Evolutionary conservation across 306 rosid genomes (phyloP).

Genomic region (Prunus dulcis): DNA sequence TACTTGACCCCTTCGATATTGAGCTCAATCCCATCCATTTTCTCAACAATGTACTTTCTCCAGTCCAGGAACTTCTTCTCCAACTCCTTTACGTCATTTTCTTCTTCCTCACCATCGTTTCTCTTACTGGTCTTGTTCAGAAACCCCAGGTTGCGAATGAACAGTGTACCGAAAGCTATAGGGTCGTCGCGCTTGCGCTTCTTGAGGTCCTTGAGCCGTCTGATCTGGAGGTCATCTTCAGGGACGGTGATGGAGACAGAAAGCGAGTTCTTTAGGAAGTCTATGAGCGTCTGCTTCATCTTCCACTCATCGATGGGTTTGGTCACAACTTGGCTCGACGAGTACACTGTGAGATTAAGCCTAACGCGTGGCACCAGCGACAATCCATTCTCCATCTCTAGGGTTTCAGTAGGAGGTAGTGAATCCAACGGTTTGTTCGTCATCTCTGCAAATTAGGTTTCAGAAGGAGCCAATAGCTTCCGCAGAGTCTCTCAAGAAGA

Average conservation of each 20-base stretch:
- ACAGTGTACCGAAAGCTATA: constrained; percentile 56
- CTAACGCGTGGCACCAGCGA: constrained; percentile 71
- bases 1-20: constrained; percentile 73
- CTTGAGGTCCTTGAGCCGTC: constrained; percentile 54
- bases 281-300: constrained; percentile 64
- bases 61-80: constrained; percentile 50
- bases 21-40: constrained; percentile 71
- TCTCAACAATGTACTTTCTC: constrained; percentile 55
- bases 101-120: constrained; percentile 15
- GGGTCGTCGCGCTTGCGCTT: constrained; percentile 87
- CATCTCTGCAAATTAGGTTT: constrained; percentile 32
- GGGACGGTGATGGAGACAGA: constrained; percentile 46
- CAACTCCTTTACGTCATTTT: constrained; percentile 28
- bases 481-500: neutral
- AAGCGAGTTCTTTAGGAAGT: constrained; percentile 56
- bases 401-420: constrained; percentile 34
- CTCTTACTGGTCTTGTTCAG: constrained; percentile 5
- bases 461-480: too few species aligned
- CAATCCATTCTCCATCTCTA: constrained; percentile 65
- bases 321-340: constrained; percentile 42
- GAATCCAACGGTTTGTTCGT: constrained; percentile 24
- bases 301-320: constrained; percentile 85
- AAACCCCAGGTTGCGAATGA: constrained; percentile 58
- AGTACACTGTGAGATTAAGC: constrained; percentile 59
- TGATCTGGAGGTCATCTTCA: constrained; percentile 63